phyloP scores from a whole-genome alignment of 306 rosid species.

The Cicer yamashitae region DNA sequence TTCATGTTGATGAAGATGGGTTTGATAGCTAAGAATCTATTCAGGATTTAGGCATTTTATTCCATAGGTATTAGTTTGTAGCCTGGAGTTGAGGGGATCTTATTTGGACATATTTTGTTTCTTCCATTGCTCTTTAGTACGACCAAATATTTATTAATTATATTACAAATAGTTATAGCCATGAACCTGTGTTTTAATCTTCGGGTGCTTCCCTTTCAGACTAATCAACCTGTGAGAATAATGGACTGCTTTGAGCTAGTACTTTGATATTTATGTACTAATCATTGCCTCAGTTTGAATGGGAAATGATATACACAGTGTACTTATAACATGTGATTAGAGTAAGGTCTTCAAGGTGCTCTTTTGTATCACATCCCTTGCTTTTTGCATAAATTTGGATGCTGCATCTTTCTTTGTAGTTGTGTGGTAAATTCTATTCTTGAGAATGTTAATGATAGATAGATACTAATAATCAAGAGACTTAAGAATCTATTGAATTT shows the following conservation, averaged over 20 bases:
- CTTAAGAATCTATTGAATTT: background rate
- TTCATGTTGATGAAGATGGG: background rate
- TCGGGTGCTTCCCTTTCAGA: too few species aligned
- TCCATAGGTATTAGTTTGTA: background rate
- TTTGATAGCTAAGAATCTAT: too few species aligned
- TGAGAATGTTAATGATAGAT: background rate
- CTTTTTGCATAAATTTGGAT: background rate
- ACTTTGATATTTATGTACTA: too few species aligned
- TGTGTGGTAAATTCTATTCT: background rate
- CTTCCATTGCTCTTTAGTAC: background rate
- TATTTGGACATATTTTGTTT: background rate
- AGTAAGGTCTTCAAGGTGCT: background rate
- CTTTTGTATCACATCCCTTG: background rate
- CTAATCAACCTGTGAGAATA: too few species aligned
- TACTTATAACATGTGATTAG: background rate
- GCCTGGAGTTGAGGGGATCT: background rate
- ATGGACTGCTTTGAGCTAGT: too few species aligned
- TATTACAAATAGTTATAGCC: background rate
- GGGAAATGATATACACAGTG: background rate
- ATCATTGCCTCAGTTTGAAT: too few species aligned
- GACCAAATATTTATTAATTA: background rate
- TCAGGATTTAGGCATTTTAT: too few species aligned
- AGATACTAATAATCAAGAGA: background rate
- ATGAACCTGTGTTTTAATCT: too few species aligned
- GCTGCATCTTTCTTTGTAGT: background rate